A percentile compares a stretch with the other conserved stretches of the same genome.
These are phyloP conservation scores for Cardiosporidium cionae DNA, from an alignment of 169 alveolate genomes.

Conservation along the genomic window DNA sequence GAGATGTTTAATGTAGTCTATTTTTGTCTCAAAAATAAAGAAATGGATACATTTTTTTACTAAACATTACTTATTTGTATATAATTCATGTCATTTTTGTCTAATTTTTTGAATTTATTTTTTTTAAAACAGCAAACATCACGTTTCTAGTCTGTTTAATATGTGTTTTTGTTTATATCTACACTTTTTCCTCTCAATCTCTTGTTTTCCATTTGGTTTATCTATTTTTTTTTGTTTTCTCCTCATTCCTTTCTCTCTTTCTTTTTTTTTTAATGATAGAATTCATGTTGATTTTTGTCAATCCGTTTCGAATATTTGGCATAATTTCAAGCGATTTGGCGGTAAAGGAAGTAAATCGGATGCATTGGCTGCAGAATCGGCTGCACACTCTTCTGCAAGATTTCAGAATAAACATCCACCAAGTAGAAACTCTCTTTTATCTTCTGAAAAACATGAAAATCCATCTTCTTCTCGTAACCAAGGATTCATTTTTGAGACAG, in stretches of 20 bases:
- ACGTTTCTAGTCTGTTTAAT: neutral
- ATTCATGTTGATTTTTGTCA: constrained; percentile 36
- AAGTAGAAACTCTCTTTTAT: too few species aligned
- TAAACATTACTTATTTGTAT: neutral
- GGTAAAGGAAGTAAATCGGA: too few species aligned
- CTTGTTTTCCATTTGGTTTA: neutral
- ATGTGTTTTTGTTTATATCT: neutral
- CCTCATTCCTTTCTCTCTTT: neutral
- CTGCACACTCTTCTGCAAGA: too few species aligned
- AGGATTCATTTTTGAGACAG: too few species aligned
- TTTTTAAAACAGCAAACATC: neutral
- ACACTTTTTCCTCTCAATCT: neutral
- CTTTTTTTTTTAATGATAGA: neutral
- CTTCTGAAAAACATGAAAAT: too few species aligned
- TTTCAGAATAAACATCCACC: too few species aligned
- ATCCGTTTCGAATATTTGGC: constrained; percentile 13
- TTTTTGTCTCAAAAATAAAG: neutral
- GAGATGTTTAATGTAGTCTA: too few species aligned
- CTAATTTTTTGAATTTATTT: too few species aligned
- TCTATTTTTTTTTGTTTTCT: neutral
- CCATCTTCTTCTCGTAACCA: too few species aligned
- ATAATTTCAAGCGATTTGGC: neutral
- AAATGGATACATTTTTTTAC: neutral
- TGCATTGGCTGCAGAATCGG: too few species aligned
- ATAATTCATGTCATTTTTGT: too few species aligned